Base-by-base conservation (phyloP, 2,329 filamentous ascomycete genomes). In the Tolypocladium album region DNA sequence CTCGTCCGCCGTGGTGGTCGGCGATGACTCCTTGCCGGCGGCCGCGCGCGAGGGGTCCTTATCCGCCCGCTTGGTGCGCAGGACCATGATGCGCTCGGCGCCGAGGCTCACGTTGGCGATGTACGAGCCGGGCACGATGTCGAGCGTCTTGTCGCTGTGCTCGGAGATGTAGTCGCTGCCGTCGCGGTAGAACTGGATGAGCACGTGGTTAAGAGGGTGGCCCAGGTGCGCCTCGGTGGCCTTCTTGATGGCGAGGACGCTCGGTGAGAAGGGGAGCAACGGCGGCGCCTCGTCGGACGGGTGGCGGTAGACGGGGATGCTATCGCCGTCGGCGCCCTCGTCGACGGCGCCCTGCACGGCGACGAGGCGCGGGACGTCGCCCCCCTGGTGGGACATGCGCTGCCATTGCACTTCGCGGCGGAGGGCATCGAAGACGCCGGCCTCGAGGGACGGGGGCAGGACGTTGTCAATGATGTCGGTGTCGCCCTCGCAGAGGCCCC, bases 101-200 rank as follows among this genome's bases (percentile, higher is more conserved):
- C 94, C 94, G n/a, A 97, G 82, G 65, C 91, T 96, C 57, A 96
- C 85, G 69, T 97, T 99, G 64, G 92, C 91, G 65, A 99, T 96
- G 61, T 82, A 92, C 31, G 89, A 94, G 5, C 81, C 86, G 34
- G 82, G 84, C 15, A 85, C 86, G 60, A 99, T 94, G 71, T 99
- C 94, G 31, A 99, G 79, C 0, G 93, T 96, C 75, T 99, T 99
- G 72, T 99, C 94, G 45, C 91, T 95, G 70, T 99, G 94, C 70
- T 99, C 94, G 0, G 90, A 94, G 63, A 99, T 99, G 70, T 91
- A 91, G 74, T 99, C 94, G 56, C 84, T 85, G 3, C 93, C 90
- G 65, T 83, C 82, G n/a, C 94, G 89, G 69, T 99, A 99, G 61
- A 92, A 83, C 69, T 99, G 94, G 55, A 99, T 95, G 56, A 99